phyloP scores from a whole-genome alignment of 768 basidiomycete species.

The Serendipita indica region DNA sequence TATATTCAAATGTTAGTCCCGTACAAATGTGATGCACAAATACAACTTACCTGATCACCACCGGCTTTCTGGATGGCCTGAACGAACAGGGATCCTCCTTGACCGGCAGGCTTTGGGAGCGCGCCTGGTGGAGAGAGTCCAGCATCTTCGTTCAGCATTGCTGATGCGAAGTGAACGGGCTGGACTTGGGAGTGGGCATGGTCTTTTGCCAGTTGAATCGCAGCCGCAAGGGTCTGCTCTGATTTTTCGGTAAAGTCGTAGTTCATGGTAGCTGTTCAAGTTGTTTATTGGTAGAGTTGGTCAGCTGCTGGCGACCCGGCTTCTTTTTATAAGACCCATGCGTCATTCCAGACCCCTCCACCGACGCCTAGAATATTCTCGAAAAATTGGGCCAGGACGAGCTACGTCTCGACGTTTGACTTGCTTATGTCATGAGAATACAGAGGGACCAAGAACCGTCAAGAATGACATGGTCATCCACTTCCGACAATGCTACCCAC shows the following conservation, averaged over 20 bases:
- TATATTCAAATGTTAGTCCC: conserved; percentile 20
- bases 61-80: conserved; percentile 72
- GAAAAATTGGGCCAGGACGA: background rate
- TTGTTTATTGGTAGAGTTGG: background rate
- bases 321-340: too few species aligned
- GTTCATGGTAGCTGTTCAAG: conserved; percentile 21
- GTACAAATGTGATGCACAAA: background rate
- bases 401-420: too few species aligned
- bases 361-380: background rate
- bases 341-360: background rate
- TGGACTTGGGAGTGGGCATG: conserved; percentile 72
- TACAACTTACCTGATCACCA: conserved; percentile 55
- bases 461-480: too few species aligned
- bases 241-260: conserved; percentile 82
- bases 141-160: conserved; percentile 56
- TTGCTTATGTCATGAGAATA: too few species aligned
- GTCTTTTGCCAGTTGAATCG: conserved; percentile 72
- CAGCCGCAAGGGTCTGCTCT: conserved; percentile 48
- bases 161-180: conserved; percentile 71
- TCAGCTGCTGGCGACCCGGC: too few species aligned
- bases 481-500: too few species aligned
- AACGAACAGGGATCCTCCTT: conserved; percentile 47
- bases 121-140: conserved; percentile 18
- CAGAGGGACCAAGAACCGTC: too few species aligned
- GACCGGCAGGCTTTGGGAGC: conserved; percentile 24